phyloP scores from a whole-genome alignment of 2,329 filamentous ascomycete species.

The Sodiomyces alkalinus region DNA sequence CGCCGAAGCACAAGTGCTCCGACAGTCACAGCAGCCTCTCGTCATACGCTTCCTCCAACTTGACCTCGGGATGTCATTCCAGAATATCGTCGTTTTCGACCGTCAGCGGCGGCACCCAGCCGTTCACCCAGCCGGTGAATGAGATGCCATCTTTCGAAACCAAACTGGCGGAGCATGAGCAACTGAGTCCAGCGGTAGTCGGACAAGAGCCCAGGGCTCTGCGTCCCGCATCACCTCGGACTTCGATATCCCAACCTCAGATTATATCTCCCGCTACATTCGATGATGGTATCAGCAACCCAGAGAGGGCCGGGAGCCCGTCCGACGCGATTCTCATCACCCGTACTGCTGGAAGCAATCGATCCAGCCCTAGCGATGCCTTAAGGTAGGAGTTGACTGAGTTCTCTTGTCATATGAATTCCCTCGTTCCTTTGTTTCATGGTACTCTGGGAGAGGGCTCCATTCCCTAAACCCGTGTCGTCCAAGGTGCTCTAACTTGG shows the following conservation, averaged over 20 bases:
- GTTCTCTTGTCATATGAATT: no score
- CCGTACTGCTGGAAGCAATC: conserved; percentile 7
- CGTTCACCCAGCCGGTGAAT: conserved; percentile 16
- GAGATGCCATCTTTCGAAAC: conserved; percentile 23
- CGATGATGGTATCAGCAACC: conserved; percentile 5
- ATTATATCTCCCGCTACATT: conserved; percentile 2
- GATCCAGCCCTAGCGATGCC: conserved; percentile 8
- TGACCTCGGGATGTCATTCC: conserved; percentile 30
- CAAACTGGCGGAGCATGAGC: conserved; percentile 13
- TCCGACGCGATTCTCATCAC: conserved; percentile 13
- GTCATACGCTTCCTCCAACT: conserved; percentile 29
- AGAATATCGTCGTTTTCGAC: conserved; percentile 39
- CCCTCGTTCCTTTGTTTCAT: no score
- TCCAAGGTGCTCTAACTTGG: no score
- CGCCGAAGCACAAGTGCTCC: conserved; percentile 26
- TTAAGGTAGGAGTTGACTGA: conserved; percentile 6
- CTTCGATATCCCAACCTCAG: conserved; percentile 2
- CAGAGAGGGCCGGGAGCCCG: conserved; percentile 8
- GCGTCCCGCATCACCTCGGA: conserved; percentile 10
- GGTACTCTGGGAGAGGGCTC: no score
- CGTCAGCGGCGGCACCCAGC: conserved; percentile 22
- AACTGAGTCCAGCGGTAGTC: conserved; percentile 6
- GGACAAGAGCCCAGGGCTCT: conserved; percentile 10
- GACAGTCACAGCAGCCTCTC: conserved; percentile 38
- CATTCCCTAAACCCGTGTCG: no score